Percentiles rank a stretch among this genome's conserved stretches.
These are phyloP conservation scores for Xylariaceae sp. DNA, from an alignment of 2,329 filamentous ascomycete species.

Conservation along the genomic window DNA sequence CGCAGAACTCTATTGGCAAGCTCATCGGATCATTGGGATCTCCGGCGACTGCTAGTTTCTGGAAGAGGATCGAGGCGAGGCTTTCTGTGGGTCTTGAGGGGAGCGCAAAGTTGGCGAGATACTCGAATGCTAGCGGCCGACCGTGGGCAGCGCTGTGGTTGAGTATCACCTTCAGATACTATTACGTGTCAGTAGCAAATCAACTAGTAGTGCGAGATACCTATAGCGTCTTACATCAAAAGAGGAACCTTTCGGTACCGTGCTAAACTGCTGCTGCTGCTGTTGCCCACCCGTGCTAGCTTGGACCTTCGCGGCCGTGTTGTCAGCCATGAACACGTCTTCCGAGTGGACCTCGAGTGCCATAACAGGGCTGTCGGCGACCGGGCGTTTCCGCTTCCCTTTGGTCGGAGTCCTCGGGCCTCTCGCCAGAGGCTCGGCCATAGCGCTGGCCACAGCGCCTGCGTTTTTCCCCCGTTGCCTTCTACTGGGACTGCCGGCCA, in stretches of 20 bases:
- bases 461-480: slow-evolving; percentile 47
- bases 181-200: slow-evolving; percentile 27
- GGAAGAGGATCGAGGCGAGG: slow-evolving; percentile 68
- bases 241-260: slow-evolving; percentile 31
- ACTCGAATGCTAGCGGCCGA: slow-evolving; percentile 67
- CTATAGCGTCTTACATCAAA: slow-evolving; percentile 47
- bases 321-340: slow-evolving; percentile 42
- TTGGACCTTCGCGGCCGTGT: slow-evolving; percentile 18
- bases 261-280: not conserved
- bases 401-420: slow-evolving; percentile 60
- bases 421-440: slow-evolving; percentile 45
- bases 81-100: slow-evolving; percentile 65
- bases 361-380: slow-evolving; percentile 67
- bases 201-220: not conserved
- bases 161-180: slow-evolving; percentile 66
- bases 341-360: slow-evolving; percentile 58
- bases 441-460: slow-evolving; percentile 47
- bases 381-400: slow-evolving; percentile 69
- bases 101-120: slow-evolving; percentile 65
- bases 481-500: slow-evolving; percentile 57
- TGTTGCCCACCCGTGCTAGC: slow-evolving; percentile 15
- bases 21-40: slow-evolving; percentile 51
- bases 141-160: slow-evolving; percentile 60
- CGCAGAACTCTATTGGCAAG: slow-evolving; percentile 66
- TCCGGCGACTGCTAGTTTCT: slow-evolving; percentile 64